Base-by-base conservation (phyloP, 1,284 basidiomycete species). In the Malassezia furfur region DNA sequence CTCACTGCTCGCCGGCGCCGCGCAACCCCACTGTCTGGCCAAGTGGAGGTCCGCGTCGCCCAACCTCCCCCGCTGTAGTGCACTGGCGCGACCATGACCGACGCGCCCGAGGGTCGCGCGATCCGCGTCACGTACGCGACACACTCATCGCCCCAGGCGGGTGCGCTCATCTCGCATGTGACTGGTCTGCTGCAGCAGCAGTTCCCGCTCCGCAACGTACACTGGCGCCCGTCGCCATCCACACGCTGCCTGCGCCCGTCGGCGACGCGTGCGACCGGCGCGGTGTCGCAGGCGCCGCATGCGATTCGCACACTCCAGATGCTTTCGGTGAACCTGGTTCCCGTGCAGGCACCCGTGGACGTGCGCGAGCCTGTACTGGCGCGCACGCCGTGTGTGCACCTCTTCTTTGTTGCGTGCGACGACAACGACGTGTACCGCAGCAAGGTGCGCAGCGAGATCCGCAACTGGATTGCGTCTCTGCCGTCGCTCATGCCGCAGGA, bases 381-480 rank as follows among this genome's bases (percentile, higher is more conserved):
- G 30, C 54, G 49, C 22, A 34, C 39, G 25, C 70, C 71, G 14
- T 68, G 67, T 50, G 64, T 65, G 21, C 71, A 72, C 44, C 59
- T 72, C 39, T 72, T 67, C 44, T 60, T 74, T 31, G 64, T 72
- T 5, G 62, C 66, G n/a, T 70, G 66, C 51, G 65, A 68, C 12
- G 71, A 74, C 52, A 70, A 59, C 54, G 71, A 74, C 36, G 52
- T 65, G 39, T 74, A 74, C 57, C 64, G 70, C n/a, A 61, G 64
- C 22, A 62, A 64, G 11, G 60, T 73, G 12, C 66, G 69, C 56
- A 67, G 67, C 36, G 68, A 73, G 37, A 70, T 74, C 36, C 54
- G 67, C 7, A 57, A 64, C 4, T 74, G 72, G 72, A 60, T 73
- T 43, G 63, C 58, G 41, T 60, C 66, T n/a, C 63, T 73, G 21